Evolutionary conservation across 371 early-diverging fungal genomes (phyloP), one percentile per base, ranked within the genome.

Genomic region (Mortierella sp.): DNA sequence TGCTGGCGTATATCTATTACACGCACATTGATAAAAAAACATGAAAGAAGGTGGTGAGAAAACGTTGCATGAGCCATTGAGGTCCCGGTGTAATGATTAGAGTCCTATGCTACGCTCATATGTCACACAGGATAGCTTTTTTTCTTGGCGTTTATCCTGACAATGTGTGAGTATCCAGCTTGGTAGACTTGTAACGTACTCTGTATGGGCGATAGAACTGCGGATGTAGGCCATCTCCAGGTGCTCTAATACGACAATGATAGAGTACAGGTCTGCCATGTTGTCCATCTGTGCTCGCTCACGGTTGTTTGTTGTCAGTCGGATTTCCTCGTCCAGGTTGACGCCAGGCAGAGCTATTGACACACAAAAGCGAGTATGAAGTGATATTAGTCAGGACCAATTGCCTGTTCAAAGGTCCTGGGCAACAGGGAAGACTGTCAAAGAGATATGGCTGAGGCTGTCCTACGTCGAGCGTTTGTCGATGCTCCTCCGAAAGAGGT

Each of bases 191-290:
- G n/a, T n/a, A 34, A 48, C 69, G 79, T 89, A 97, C 92, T 96
- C 97, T 72, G 91, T 89, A 16, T 94, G 90, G 0, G 94, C 87
- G 22, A 97, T 91, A 2, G 95, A 93, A 86, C 97, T 97, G 48
- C 97, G 90, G 66, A 98, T 94, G 81, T 97, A 98, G 0, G 98
- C 97, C 73, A 94, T 92, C 80, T 98, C 99, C 29, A 98, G 86
- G 66, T 96, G 95, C 75, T 98, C 98, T 74, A 96, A 91, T 11
- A 94, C 90, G 16, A 97, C 92, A 29, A 98, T 92, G 52, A 98
- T 96, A 8, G 96, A 91, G 86, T 95, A 98, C 19, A 98, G 86
- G 71, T 98, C 97, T 2, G 97, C 97, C 91, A 95, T 90, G 77
- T 95, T 96, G 69, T 98, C 98, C 85, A 94, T 96, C 70, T 90